Conservation (phyloP, 2,329 filamentous ascomycete genomes). For the Dryadomyces quercivorus region DNA sequence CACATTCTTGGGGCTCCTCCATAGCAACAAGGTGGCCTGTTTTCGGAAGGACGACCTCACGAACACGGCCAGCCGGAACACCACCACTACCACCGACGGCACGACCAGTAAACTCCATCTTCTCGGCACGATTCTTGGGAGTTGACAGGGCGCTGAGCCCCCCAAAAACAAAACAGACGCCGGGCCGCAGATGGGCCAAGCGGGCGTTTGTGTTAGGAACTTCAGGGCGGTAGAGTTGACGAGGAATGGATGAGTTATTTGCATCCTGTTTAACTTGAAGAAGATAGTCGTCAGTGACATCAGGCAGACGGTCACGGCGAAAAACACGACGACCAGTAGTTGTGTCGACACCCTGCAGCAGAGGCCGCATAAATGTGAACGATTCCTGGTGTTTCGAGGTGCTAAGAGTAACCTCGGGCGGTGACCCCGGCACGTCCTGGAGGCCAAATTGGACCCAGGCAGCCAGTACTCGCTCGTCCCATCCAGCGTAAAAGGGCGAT, state of each 20-base stretch:
- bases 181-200: slow-evolving; percentile 50
- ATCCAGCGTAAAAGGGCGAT: slow-evolving; percentile 65
- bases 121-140: slow-evolving; percentile 37
- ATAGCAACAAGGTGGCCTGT: slow-evolving; percentile 75
- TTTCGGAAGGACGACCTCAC: slow-evolving; percentile 48
- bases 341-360: slow-evolving; percentile 31
- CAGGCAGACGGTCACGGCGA: slow-evolving; percentile 28
- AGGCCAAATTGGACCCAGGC: slow-evolving; percentile 62
- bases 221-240: slow-evolving; percentile 57
- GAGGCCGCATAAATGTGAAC: slow-evolving; percentile 59
- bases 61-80: slow-evolving; percentile 51
- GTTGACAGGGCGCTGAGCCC: slow-evolving; percentile 42
- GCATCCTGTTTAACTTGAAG: slow-evolving; percentile 15
- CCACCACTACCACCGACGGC: slow-evolving; percentile 59
- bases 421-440: slow-evolving; percentile 22
- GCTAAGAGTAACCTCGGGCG: slow-evolving; percentile 46
- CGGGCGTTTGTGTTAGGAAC: slow-evolving; percentile 40
- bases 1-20: slow-evolving; percentile 59
- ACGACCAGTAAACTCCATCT: slow-evolving; percentile 50
- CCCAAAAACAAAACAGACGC: slow-evolving; percentile 59
- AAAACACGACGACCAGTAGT: slow-evolving; percentile 24
- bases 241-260: too few species aligned
- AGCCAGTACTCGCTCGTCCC: slow-evolving; percentile 72
- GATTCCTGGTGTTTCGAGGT: slow-evolving; percentile 87
- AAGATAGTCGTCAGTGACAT: slow-evolving; percentile 29